These are phyloP conservation scores for Cryptococcus sp. DNA, from an alignment of 1,284 basidiomycete species.

Conservation along the genomic window DNA sequence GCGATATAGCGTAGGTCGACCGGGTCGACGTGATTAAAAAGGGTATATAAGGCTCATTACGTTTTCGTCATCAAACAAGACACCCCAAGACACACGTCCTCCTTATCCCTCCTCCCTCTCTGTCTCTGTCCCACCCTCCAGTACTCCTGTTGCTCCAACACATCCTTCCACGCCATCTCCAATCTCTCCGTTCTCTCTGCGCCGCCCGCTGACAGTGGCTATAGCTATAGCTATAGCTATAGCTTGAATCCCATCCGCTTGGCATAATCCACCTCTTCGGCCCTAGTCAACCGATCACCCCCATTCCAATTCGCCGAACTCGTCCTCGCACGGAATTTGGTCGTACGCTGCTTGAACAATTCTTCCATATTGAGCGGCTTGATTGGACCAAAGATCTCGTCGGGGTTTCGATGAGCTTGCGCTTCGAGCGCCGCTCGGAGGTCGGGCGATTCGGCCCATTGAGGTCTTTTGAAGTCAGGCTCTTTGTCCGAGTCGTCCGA, in stretches of 20 bases:
- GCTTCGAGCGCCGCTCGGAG: constrained; percentile 67
- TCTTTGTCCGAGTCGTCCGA: constrained; percentile 79
- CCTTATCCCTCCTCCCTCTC: background rate
- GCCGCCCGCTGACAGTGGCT: too few species aligned
- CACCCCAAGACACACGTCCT: background rate
- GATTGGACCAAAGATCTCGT: constrained; percentile 84
- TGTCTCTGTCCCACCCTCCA: too few species aligned
- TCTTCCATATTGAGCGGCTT: constrained; percentile 72
- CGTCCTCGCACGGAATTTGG: constrained; percentile 71
- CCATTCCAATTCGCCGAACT: constrained; percentile 92
- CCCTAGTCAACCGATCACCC: constrained; percentile 69
- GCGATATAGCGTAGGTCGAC: too few species aligned
- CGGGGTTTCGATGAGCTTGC: constrained; percentile 81
- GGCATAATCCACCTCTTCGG: constrained; percentile 81
- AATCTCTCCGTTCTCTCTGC: too few species aligned
- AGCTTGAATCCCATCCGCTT: constrained; percentile 76
- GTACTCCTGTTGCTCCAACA: too few species aligned
- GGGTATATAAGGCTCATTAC: too few species aligned
- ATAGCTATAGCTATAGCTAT: too few species aligned
- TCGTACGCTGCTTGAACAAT: constrained; percentile 56
- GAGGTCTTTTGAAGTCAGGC: constrained; percentile 51
- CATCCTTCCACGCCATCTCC: too few species aligned
- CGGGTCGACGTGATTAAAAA: too few species aligned
- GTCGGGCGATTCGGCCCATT: constrained; percentile 88
- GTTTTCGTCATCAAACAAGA: too few species aligned